Evolutionary conservation across 306 rosid genomes (phyloP).

Genomic region (Rosa rugosa): DNA sequence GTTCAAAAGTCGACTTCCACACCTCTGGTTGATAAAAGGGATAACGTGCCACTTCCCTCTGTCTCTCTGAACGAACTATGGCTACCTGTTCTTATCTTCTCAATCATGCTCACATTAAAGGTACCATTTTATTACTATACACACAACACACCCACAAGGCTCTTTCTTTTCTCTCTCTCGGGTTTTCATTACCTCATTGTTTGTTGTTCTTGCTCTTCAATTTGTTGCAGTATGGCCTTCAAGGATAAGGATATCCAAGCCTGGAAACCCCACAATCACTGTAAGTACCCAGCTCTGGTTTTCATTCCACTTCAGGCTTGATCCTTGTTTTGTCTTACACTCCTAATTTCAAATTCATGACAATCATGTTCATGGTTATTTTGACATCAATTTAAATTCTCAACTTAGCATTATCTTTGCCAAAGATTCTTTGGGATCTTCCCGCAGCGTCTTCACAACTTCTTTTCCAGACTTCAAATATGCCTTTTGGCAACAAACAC

Average conservation of each 20-base stretch:
- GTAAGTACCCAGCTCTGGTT: constrained; percentile 26
- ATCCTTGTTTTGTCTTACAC: background rate
- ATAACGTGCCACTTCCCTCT: constrained; percentile 1
- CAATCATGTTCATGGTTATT: background rate
- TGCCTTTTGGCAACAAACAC: constrained; percentile 81
- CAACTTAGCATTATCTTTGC: constrained; percentile 40
- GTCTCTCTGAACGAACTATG: constrained; percentile 11
- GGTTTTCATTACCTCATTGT: background rate
- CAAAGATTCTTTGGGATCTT: constrained; percentile 34
- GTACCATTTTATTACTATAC: constrained; percentile 10
- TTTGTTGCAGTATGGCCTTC: constrained; percentile 29
- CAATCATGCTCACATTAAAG: constrained; percentile 32
- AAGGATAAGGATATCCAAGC: constrained; percentile 18
- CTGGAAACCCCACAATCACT: constrained; percentile 18
- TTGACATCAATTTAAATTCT: background rate
- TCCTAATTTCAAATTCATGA: background rate
- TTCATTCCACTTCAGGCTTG: background rate
- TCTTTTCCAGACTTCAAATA: constrained; percentile 79
- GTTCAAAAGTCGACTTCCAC: constrained; percentile 3
- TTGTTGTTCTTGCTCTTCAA: background rate
- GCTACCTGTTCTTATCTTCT: constrained; percentile 33
- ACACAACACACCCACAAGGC: background rate
- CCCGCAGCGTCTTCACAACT: constrained; percentile 79
- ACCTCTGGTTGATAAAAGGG: constrained; percentile 12
- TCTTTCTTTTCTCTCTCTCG: background rate